Evolutionary conservation across 1,284 basidiomycete species (phyloP), one percentile per base, ranked within the genome.

Genomic region (Pseudozyma hubeiensis): DNA sequence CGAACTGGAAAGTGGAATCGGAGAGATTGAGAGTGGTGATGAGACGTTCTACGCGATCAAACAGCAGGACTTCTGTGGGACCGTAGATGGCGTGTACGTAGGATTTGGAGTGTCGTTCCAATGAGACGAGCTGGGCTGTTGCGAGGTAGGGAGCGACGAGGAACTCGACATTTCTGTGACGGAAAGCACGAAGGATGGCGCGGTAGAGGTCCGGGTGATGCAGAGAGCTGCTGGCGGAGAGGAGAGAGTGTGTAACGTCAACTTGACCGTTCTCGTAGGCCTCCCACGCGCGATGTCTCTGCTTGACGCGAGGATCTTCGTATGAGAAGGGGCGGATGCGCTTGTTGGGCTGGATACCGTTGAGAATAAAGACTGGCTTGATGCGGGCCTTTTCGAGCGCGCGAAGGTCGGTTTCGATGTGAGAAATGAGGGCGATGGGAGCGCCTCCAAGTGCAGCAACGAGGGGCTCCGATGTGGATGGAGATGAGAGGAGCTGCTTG

Each of bases 361-460:
- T 90, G 86, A 99, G 97, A 52, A 99, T 93, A 82, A 99, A 97
- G 37, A 99, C 93, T 30, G 96, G 97, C 85, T 97, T 97, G 88
- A 99, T 96, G 73, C 89, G 91, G 47, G 92, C 87, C 86, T 91
- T 91, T 88, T 97, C 95, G 80, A 98, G 90, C 9, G 89, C 88
- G 51, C 94, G 91, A 51, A 99, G 88, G 87, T 99, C 95, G 37
- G 90, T 88, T 86, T 97, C 95, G 84, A 99, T 94, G 68, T 93
- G 91, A 17, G 75, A 61, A 58, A 81, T 79, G 47, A 85, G 72
- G 5, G 83, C 82, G 60, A 97, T 89, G 2, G 95, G 95, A 7
- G 94, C 88, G 37, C 96, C 96, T 39, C 96, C 96, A 1, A 94
- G 95, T 0, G 95, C 94, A 0, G 95, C 93, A 13, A 97, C 90